Percentiles rank a stretch among this genome's conserved stretches.
Evolutionary conservation across 208 protist genomes (phyloP).

Genomic region (Angomonas deanei): DNA sequence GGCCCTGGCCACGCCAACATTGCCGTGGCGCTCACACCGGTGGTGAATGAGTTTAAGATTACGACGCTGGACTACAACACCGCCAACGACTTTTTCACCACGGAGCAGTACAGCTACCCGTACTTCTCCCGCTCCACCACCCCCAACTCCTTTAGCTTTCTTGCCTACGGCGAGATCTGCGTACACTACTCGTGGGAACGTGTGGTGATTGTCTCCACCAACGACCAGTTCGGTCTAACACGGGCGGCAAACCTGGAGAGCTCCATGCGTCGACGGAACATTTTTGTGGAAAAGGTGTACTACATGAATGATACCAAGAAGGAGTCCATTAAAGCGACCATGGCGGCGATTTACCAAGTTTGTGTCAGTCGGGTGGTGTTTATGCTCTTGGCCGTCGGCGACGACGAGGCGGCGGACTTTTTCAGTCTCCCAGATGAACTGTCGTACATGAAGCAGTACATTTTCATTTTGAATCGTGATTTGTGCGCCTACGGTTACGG

Average conservation of each 20-base stretch:
- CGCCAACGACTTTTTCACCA: constrained; percentile 50
- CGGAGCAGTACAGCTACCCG: constrained; percentile 50
- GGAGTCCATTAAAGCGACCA: constrained; percentile 22
- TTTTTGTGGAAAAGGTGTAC: constrained; percentile 70
- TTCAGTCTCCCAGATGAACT: constrained; percentile 52
- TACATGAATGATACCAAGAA: constrained; percentile 23
- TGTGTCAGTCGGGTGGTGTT: constrained; percentile 66
- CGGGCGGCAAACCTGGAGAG: constrained; percentile 30
- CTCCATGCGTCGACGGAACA: constrained; percentile 53
- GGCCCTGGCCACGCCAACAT: constrained; percentile 55
- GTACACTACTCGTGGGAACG: constrained; percentile 76
- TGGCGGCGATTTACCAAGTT: constrained; percentile 64
- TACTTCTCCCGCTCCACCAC: constrained; percentile 76
- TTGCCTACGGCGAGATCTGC: constrained; percentile 57
- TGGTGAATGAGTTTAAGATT: constrained; percentile 74
- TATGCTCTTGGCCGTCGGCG: constrained; percentile 34
- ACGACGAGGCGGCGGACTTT: constrained; percentile 44
- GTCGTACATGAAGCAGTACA: constrained; percentile 64
- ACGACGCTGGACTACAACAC: constrained; percentile 74
- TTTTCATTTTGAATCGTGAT: constrained; percentile 63
- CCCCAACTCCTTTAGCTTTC: constrained; percentile 37
- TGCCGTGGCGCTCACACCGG: constrained; percentile 50
- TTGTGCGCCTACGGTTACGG: constrained; percentile 54
- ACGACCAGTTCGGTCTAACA: constrained; percentile 54
- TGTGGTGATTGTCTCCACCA: constrained; percentile 60